phyloP scores from a whole-genome alignment of 352 stramenopile genomes.

The Phytophthora nicotianae region DNA sequence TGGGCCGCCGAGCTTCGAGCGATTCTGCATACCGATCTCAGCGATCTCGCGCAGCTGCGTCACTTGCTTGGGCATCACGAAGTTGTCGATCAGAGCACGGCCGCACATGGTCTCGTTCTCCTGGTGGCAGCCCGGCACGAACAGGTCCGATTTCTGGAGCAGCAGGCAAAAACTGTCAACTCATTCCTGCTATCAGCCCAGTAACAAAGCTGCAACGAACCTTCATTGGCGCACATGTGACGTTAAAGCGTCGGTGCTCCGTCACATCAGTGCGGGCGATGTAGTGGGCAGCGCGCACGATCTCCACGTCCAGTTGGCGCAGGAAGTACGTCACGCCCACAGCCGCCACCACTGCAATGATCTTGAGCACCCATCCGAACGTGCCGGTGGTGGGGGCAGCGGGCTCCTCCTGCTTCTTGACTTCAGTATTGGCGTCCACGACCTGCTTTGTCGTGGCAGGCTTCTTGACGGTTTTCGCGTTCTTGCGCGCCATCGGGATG shows the following conservation, averaged over 20 bases:
- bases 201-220: slow-evolving; percentile 25
- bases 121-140: slow-evolving; percentile 74
- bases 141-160: slow-evolving; percentile 39
- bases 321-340: slow-evolving; percentile 30
- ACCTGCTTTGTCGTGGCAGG: slow-evolving; percentile 18
- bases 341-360: slow-evolving; percentile 20
- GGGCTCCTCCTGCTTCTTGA: slow-evolving; percentile 10
- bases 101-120: slow-evolving; percentile 62
- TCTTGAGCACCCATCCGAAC: slow-evolving; percentile 38
- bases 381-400: slow-evolving; percentile 5
- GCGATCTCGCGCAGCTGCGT: slow-evolving; percentile 76
- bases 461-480: slow-evolving; percentile 25
- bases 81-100: slow-evolving; percentile 71
- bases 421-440: slow-evolving; percentile 10
- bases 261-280: slow-evolving; percentile 41
- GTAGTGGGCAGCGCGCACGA: slow-evolving; percentile 29
- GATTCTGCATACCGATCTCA: slow-evolving; percentile 82
- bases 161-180: slow-evolving; percentile 5
- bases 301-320: slow-evolving; percentile 26
- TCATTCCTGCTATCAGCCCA: neutral
- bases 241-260: slow-evolving; percentile 60
- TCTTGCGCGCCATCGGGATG: slow-evolving; percentile 34
- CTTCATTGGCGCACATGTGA: slow-evolving; percentile 53
- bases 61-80: slow-evolving; percentile 77
- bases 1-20: slow-evolving; percentile 73